Conservation (phyloP, 2,329 filamentous ascomycete species). For the Pseudogymnoascus verrucosus region DNA sequence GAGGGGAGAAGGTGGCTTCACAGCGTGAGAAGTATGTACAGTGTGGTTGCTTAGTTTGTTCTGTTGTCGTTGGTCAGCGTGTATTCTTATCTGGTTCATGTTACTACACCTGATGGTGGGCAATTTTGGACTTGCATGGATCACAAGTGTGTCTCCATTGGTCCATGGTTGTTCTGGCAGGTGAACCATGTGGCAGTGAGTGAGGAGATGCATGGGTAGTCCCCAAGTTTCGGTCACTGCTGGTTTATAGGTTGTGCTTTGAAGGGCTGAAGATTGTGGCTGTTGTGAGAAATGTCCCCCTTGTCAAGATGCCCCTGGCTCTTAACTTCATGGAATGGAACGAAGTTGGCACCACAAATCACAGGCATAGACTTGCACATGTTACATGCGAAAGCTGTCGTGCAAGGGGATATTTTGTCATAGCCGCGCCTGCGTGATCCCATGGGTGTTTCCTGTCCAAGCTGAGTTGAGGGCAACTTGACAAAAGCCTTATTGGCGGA, state of each 20-base stretch:
- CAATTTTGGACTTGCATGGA: not conserved
- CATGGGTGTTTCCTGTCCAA: not conserved
- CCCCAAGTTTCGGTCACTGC: not conserved
- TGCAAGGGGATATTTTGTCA: not conserved
- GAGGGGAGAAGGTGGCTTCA: conserved; percentile 10
- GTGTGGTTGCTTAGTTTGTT: not conserved
- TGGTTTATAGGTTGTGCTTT: not conserved
- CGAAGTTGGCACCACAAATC: not conserved
- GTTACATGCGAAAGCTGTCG: not conserved
- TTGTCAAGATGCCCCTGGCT: too few species aligned
- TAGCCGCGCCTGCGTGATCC: not conserved
- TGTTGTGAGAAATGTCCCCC: not conserved
- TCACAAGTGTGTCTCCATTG: not conserved
- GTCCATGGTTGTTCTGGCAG: not conserved
- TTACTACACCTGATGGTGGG: not conserved
- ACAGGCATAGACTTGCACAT: not conserved
- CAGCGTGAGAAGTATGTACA: not conserved
- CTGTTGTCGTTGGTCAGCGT: not conserved
- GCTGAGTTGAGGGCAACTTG: not conserved
- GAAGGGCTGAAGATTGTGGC: not conserved
- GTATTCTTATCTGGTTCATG: not conserved
- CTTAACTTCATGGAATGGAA: not conserved
- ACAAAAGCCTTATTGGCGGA: not conserved
- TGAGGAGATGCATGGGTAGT: not conserved
- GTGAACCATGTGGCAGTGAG: not conserved